Conservation (phyloP, 2,329 filamentous ascomycete genomes). For the Penicillium sp. region DNA sequence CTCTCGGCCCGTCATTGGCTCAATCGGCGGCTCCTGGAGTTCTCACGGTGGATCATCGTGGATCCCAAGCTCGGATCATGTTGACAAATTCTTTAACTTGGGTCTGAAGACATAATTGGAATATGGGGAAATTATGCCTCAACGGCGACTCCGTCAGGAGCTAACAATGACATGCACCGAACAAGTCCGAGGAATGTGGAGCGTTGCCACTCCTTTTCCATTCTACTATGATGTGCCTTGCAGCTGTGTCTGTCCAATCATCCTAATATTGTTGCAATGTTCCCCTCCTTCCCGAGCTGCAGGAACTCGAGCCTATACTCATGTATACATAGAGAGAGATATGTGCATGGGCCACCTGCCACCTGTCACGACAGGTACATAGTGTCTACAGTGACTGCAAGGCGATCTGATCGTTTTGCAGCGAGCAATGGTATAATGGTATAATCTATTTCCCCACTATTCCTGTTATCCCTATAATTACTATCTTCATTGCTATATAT, state of each 20-base stretch:
- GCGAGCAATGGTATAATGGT: slow-evolving; percentile 18
- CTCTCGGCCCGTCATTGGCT: slow-evolving; percentile 18
- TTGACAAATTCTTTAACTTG: slow-evolving; percentile 19
- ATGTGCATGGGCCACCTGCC: slow-evolving; percentile 22
- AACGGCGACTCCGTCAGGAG: slow-evolving; percentile 12
- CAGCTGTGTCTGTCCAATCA: slow-evolving; percentile 5
- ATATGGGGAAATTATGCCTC: slow-evolving; percentile 7
- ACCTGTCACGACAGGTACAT: slow-evolving; percentile 16
- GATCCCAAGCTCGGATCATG: slow-evolving; percentile 16
- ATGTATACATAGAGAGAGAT: background rate
- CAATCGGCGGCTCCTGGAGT: slow-evolving; percentile 7
- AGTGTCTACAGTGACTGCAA: background rate
- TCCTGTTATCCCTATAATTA: no score
- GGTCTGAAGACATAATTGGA: slow-evolving; percentile 8
- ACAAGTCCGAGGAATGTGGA: slow-evolving; percentile 18
- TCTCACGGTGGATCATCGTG: background rate
- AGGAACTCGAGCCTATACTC: slow-evolving; percentile 2
- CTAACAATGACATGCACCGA: slow-evolving; percentile 8
- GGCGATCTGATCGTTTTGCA: background rate
- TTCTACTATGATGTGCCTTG: slow-evolving; percentile 11
- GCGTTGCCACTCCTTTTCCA: slow-evolving; percentile 8
- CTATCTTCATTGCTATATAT: no score
- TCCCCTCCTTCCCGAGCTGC: background rate
- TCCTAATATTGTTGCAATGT: background rate
- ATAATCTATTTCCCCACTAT: slow-evolving; percentile 19